phyloP scores from a whole-genome alignment of 2,329 filamentous ascomycete species.

The Clarireedia paspali region DNA sequence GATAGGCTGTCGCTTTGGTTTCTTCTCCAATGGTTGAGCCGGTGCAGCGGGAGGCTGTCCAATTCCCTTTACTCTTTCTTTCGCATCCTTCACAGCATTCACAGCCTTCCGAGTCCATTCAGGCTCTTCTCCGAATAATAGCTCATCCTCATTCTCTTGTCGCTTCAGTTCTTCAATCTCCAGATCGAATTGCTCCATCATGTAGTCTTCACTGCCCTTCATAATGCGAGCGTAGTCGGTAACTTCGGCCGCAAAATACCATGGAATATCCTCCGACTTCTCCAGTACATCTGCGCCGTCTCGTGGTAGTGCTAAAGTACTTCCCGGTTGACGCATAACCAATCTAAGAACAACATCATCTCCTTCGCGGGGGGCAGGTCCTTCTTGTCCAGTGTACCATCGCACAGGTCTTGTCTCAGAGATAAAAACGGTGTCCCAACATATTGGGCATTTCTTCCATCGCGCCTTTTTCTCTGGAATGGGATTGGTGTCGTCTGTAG shows the following conservation, averaged over 20 bases:
- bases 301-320: slow-evolving; percentile 78
- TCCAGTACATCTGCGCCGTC: slow-evolving; percentile 65
- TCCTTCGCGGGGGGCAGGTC: slow-evolving; percentile 69
- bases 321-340: slow-evolving; percentile 71
- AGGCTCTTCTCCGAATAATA: slow-evolving; percentile 87
- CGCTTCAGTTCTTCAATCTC: slow-evolving; percentile 68
- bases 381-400: slow-evolving; percentile 87
- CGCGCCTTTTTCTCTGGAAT: slow-evolving; percentile 59
- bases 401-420: slow-evolving; percentile 82
- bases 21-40: slow-evolving; percentile 42
- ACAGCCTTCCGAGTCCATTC: slow-evolving; percentile 88
- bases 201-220: slow-evolving; percentile 87
- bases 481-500: slow-evolving; percentile 57
- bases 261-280: slow-evolving; percentile 72
- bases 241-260: slow-evolving; percentile 91
- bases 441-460: slow-evolving; percentile 96
- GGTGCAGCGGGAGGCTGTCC: slow-evolving; percentile 53
- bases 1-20: slow-evolving; percentile 39
- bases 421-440: slow-evolving; percentile 88
- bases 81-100: slow-evolving; percentile 62
- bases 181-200: slow-evolving; percentile 69
- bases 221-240: slow-evolving; percentile 93
- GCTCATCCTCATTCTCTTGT: slow-evolving; percentile 82
- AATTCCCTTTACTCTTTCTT: slow-evolving; percentile 64
- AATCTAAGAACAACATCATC: slow-evolving; percentile 84